Percentiles rank a stretch among this genome's conserved stretches.
Evolutionary conservation across 208 protist genomes (phyloP).

Genomic region (Crithidia fasciculata): DNA sequence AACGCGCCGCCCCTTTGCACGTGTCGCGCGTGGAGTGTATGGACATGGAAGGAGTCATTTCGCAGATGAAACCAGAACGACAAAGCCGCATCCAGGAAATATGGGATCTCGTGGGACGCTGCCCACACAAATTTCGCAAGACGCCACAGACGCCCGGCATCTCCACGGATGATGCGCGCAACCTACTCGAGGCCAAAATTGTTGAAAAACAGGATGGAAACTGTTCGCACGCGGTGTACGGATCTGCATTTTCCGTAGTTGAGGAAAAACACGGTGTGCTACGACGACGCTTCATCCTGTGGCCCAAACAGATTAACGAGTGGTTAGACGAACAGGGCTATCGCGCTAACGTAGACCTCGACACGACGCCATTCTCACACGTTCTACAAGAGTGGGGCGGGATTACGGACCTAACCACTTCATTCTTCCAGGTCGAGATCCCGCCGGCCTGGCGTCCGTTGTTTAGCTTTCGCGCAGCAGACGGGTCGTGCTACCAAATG

Average conservation of each 20-base stretch:
- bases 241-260: constrained; percentile 19
- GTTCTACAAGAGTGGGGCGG: constrained; percentile 20
- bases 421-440: not conserved
- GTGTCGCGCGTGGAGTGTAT: not conserved
- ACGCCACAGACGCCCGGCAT: not conserved
- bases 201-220: constrained; percentile 6
- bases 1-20: constrained; percentile 6
- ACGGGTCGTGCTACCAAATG: constrained; percentile 12
- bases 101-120: not conserved
- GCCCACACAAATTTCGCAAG: not conserved
- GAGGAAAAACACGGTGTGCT: constrained; percentile 12
- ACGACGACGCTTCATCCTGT: constrained; percentile 22
- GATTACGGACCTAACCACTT: constrained; percentile 22
- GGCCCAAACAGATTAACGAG: constrained; percentile 20
- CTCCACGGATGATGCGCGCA: not conserved
- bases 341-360: not conserved
- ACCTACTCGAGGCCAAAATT: not conserved
- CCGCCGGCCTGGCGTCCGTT: not conserved
- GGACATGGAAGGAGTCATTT: not conserved
- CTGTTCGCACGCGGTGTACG: not conserved
- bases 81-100: not conserved
- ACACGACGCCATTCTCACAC: not conserved
- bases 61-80: not conserved
- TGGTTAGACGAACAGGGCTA: constrained; percentile 23
- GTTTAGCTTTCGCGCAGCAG: constrained; percentile 3